A percentile compares a stretch with the other conserved stretches of the same genome.
phyloP scores from a whole-genome alignment of 2,329 filamentous ascomycete genomes.

The Pseudogymnoascus sp. region DNA sequence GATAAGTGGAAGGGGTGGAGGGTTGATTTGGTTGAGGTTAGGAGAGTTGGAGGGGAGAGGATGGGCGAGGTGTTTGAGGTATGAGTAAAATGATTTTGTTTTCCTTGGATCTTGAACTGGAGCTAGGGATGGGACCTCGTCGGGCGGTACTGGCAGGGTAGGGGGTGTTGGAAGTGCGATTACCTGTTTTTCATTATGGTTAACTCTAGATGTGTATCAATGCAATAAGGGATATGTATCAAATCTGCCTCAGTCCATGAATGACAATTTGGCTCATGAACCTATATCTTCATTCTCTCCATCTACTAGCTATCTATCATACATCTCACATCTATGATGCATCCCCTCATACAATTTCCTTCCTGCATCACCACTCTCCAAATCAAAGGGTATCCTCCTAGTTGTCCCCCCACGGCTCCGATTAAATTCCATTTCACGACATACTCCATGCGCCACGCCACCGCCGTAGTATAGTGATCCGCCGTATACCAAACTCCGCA shows the following conservation, averaged over 20 bases:
- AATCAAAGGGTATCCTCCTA: background rate
- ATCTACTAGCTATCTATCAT: background rate
- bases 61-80: constrained; percentile 59
- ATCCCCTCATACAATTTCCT: background rate
- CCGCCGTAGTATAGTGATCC: background rate
- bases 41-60: constrained; percentile 44
- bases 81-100: constrained; percentile 27
- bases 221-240: background rate
- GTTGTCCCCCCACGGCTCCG: background rate
- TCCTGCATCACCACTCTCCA: background rate
- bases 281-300: background rate
- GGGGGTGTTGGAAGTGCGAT: background rate
- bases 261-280: background rate
- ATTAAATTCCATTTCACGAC: background rate
- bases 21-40: constrained; percentile 54
- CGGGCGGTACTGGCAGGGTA: background rate
- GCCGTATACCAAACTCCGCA: background rate
- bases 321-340: background rate
- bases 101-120: background rate
- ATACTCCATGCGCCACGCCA: background rate
- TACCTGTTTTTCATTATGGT: background rate
- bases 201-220: constrained; percentile 3
- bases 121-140: background rate
- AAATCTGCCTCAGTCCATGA: background rate
- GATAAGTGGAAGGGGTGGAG: constrained; percentile 64